phyloP scores from a whole-genome alignment of 352 stramenopile species.

The Pythium guiyangense region DNA sequence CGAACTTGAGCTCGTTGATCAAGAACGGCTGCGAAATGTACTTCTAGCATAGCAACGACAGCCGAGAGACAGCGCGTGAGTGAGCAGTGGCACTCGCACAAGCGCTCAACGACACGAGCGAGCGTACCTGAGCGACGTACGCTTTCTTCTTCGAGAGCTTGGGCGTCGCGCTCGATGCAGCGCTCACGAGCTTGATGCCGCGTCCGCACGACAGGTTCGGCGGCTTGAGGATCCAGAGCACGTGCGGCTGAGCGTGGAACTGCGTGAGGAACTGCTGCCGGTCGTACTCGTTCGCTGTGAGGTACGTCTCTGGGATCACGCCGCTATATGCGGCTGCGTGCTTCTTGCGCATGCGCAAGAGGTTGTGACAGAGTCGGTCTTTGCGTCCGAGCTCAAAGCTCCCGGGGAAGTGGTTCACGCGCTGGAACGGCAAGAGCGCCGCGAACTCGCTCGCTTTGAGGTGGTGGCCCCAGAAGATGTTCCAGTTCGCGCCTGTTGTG shows the following conservation, averaged over 20 bases:
- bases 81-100: background rate
- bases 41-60: slow-evolving; percentile 23
- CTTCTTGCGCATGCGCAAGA: slow-evolving; percentile 64
- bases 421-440: slow-evolving; percentile 43
- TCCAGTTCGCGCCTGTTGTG: slow-evolving; percentile 34
- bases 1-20: slow-evolving; percentile 90
- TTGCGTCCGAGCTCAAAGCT: slow-evolving; percentile 81
- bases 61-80: slow-evolving; percentile 6
- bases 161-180: slow-evolving; percentile 25
- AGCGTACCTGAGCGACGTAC: slow-evolving; percentile 55
- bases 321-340: slow-evolving; percentile 35
- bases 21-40: slow-evolving; percentile 80
- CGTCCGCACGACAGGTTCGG: slow-evolving; percentile 71
- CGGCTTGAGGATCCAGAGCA: slow-evolving; percentile 80
- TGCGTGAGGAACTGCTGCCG: slow-evolving; percentile 52
- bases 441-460: slow-evolving; percentile 40
- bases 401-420: slow-evolving; percentile 72
- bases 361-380: slow-evolving; percentile 49
- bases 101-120: background rate
- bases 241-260: slow-evolving; percentile 34
- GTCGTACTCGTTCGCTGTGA: slow-evolving; percentile 71
- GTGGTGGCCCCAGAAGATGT: slow-evolving; percentile 73
- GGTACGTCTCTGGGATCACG: slow-evolving; percentile 68
- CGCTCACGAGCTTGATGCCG: slow-evolving; percentile 69
- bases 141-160: slow-evolving; percentile 69